A percentile compares a stretch with the other conserved stretches of the same genome.
phyloP scores from a whole-genome alignment of 1,284 basidiomycete genomes.

The Fomitopsis palustris region DNA sequence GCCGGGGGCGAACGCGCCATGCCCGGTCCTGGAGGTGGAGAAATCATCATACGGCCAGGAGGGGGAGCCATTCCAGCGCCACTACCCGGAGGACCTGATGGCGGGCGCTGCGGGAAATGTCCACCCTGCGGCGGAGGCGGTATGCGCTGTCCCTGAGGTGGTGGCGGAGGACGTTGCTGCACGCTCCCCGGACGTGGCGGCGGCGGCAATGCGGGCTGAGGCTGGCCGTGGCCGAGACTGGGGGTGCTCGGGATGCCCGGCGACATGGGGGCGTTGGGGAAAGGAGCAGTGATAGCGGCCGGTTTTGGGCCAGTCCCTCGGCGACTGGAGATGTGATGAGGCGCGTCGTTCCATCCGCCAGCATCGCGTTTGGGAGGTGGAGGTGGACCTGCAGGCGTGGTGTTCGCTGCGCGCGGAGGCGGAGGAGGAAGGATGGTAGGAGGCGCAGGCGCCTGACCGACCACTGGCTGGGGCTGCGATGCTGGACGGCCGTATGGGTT shows the following conservation, averaged over 20 bases:
- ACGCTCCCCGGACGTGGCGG: constrained; percentile 65
- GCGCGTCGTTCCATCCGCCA: constrained; percentile 92
- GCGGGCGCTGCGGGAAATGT: constrained; percentile 33
- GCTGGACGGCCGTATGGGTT: constrained; percentile 22
- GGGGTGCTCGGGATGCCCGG: constrained; percentile 47
- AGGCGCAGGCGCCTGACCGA: constrained; percentile 16
- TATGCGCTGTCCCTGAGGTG: constrained; percentile 40
- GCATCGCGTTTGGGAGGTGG: constrained; percentile 60
- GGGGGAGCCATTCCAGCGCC: constrained; percentile 28
- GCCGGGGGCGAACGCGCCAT: constrained; percentile 25
- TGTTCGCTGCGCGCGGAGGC: constrained; percentile 16
- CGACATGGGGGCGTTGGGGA: constrained; percentile 66
- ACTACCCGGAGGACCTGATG: constrained; percentile 34
- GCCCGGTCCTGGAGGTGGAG: constrained; percentile 37
- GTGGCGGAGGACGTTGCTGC: constrained; percentile 40
- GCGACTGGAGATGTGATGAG: constrained; percentile 44
- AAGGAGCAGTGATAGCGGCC: constrained; percentile 81
- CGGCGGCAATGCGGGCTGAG: constrained; percentile 42
- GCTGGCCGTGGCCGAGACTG: constrained; percentile 42
- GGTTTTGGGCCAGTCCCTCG: constrained; percentile 53
- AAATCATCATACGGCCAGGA: constrained; percentile 33
- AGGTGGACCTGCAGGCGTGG: constrained; percentile 26
- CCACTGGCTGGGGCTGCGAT: constrained; percentile 17
- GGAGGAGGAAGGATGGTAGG: constrained; percentile 20
- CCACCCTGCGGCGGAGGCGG: constrained; percentile 26